Percentiles rank a stretch among this genome's conserved stretches.
phyloP scores from a whole-genome alignment of 176 grass and related monocot genomes.

The Eragrostis curvula region DNA sequence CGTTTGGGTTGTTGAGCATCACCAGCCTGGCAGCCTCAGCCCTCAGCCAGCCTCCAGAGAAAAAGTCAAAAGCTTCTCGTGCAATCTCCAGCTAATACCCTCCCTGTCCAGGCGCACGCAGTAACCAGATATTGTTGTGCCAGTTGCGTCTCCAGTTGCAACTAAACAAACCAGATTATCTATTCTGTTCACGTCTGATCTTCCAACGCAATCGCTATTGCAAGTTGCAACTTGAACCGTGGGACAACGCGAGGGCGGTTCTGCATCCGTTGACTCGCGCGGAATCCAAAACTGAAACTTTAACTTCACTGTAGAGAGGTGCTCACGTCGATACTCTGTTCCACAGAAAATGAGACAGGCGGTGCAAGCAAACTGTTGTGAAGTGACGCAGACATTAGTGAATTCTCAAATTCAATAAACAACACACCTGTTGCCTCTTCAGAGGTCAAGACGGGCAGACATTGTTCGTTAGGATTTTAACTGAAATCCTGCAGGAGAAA shows the following conservation, averaged over 20 bases:
- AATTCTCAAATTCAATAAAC: too few species aligned
- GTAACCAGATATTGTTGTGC: background rate
- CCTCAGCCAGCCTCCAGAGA: background rate
- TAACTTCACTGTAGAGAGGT: background rate
- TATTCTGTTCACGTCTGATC: background rate
- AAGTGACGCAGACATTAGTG: background rate
- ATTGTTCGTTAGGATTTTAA: too few species aligned
- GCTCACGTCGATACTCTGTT: background rate
- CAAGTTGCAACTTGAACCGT: background rate
- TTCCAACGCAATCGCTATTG: background rate
- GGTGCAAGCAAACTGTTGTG: background rate
- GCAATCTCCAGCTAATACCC: background rate
- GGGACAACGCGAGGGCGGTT: background rate
- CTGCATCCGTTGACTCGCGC: background rate
- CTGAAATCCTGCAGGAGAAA: too few species aligned
- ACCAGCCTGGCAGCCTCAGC: background rate
- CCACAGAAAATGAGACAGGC: background rate
- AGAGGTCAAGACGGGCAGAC: too few species aligned
- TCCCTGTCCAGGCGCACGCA: background rate
- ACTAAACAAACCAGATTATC: too few species aligned
- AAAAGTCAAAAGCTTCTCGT: slow-evolving; percentile 9
- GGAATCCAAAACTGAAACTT: background rate
- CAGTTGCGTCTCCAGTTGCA: background rate
- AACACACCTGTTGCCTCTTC: too few species aligned
- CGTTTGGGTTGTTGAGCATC: background rate